Percentiles rank a stretch among this genome's conserved stretches.
Conservation (phyloP, 169 alveolate genomes). For the Plasmodium vivax region DNA sequence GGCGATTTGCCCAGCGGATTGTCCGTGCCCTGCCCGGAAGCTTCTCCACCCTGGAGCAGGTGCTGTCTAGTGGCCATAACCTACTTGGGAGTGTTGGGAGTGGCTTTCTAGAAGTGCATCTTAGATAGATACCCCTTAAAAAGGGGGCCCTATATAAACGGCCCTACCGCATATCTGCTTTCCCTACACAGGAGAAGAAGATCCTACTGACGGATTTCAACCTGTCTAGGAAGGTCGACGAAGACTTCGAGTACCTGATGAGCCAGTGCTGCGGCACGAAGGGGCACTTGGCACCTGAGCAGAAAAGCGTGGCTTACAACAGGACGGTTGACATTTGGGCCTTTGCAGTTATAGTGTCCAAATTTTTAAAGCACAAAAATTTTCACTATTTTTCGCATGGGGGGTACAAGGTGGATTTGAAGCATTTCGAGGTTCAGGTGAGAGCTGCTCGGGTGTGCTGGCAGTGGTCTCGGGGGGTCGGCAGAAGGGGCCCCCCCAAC, state of each 20-base stretch:
- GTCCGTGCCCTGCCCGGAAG: background rate
- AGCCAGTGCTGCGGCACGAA: conserved; percentile 70
- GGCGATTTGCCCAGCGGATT: background rate
- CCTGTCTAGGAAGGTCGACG: conserved; percentile 31
- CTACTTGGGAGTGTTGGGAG: background rate
- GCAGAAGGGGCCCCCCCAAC: background rate
- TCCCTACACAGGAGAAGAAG: background rate
- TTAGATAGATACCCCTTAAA: background rate
- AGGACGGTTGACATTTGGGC: conserved; percentile 52
- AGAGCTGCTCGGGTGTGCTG: background rate
- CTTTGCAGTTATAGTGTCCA: conserved; percentile 31
- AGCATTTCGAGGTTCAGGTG: conserved; percentile 57
- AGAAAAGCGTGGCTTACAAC: conserved; percentile 40
- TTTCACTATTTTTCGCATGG: conserved; percentile 53
- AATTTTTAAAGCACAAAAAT: conserved; percentile 54
- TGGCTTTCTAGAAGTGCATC: background rate
- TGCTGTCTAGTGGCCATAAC: background rate
- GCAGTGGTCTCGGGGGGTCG: background rate
- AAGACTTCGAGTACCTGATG: conserved; percentile 43
- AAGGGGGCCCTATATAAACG: background rate
- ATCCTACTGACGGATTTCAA: conserved; percentile 49
- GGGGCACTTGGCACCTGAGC: conserved; percentile 73
- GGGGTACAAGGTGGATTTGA: conserved; percentile 12
- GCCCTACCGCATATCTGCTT: background rate
- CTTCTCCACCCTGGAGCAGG: background rate